Evolutionary conservation across 148 eudicot genomes (phyloP), one percentile per base, ranked within the genome.

Genomic region (Cornus controversa): DNA sequence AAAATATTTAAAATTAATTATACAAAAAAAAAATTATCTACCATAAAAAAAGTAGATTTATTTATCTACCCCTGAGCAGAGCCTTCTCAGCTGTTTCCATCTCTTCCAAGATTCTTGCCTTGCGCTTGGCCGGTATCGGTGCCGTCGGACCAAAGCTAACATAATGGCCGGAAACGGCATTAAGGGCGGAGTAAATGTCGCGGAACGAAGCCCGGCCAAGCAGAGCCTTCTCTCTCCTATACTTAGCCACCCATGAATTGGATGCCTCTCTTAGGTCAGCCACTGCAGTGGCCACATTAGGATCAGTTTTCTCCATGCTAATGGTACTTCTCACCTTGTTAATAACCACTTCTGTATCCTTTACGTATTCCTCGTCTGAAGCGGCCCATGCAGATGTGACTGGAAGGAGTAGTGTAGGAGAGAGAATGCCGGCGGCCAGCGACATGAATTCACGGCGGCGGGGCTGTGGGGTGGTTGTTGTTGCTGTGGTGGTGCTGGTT

Each of bases 91-190:
- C 99, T 34, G 91, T 88, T 9, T 96, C 99, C 92, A 96, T 82
- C 83, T 96, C 99, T 75, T 93, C 98, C 69, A 96, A 78, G 53
- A 96, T 96, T 66, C 99, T 88, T 45, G 89, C 88, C 91, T 71
- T 89, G 81, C 97, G 83, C 87, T 93, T 93, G 8, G 92, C 90
- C 53, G 97, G 97, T 10, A 93, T 87, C 26, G 97, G 97, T 5
- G 95, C 91, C 6, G 97, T 91, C 0, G 95, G 97, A 1, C 97
- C 97, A 29, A 93, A 93, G 75, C 99, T 96, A 27, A 93, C 87
- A 75, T 96, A 96, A 79, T 96, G 99, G 68, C 99, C 99, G 0
- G 98, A 93, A 24, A 96, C 98, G 1, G 99, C 99, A 27, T 96
- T 96, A 0, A 96, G 90, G 2, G 99, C 99, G 8, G 99, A 93